Evolutionary conservation across 139 green algal genomes (phyloP).

Genomic region (Astrephomene gubernaculifera): DNA sequence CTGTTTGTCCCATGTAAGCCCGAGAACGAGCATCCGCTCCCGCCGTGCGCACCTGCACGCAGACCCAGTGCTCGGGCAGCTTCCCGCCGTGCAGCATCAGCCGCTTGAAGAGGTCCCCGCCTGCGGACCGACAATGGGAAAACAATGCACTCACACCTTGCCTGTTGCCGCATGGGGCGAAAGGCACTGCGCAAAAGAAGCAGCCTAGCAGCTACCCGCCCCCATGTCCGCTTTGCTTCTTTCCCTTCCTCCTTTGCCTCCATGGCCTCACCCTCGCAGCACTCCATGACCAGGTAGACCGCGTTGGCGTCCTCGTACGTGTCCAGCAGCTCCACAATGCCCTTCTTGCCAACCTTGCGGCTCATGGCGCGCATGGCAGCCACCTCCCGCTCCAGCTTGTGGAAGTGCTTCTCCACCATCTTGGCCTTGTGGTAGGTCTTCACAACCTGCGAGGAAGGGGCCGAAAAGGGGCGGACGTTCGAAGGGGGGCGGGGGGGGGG

Average conservation of each 20-base stretch:
- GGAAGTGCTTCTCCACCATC: conserved; percentile 77
- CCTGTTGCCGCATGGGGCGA: too few species aligned
- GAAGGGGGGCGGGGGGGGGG: too few species aligned
- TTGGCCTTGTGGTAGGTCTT: conserved; percentile 85
- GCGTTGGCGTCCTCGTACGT: conserved; percentile 54
- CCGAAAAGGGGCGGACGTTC: too few species aligned
- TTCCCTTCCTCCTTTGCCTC: neutral
- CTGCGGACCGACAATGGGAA: too few species aligned
- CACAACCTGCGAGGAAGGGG: too few species aligned
- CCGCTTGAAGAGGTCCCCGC: conserved; percentile 87
- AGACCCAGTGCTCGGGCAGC: conserved; percentile 80
- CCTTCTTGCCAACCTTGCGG: neutral
- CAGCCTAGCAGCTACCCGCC: too few species aligned
- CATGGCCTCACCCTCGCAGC: conserved; percentile 57
- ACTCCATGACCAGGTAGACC: conserved; percentile 85
- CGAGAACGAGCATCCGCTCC: neutral
- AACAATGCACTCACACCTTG: too few species aligned
- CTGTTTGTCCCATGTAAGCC: too few species aligned
- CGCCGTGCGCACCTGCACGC: conserved; percentile 62
- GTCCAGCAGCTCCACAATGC: conserved; percentile 27
- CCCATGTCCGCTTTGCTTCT: too few species aligned
- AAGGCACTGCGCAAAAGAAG: too few species aligned
- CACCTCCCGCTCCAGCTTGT: conserved; percentile 78
- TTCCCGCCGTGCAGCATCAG: conserved; percentile 71
- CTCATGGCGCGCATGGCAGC: conserved; percentile 42